A percentile compares a stretch with the other conserved stretches of the same genome.
phyloP scores from a whole-genome alignment of 2,329 filamentous ascomycete genomes.

The Penicillium palitans region DNA sequence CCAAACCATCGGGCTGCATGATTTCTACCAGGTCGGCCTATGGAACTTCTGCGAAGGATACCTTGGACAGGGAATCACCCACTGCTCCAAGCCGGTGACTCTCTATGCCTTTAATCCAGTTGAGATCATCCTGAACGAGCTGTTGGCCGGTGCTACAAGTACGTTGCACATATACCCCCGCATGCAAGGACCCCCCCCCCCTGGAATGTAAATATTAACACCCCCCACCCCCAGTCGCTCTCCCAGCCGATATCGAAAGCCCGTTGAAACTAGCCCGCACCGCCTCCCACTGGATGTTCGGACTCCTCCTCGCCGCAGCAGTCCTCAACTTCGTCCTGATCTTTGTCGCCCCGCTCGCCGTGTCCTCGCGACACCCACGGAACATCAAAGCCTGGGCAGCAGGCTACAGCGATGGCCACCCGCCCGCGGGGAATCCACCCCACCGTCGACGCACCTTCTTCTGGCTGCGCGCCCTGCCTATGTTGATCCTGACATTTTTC shows the following conservation, averaged over 20 bases:
- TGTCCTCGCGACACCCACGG: constrained; percentile 43
- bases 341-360: constrained; percentile 59
- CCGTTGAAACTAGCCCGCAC: constrained; percentile 73
- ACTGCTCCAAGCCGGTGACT: constrained; percentile 67
- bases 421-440: constrained; percentile 24
- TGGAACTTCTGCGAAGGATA: constrained; percentile 95
- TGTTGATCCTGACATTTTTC: constrained; percentile 68
- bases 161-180: constrained; percentile 29
- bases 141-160: constrained; percentile 78
- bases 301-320: constrained; percentile 73
- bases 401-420: constrained; percentile 11
- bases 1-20: constrained; percentile 80
- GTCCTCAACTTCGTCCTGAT: constrained; percentile 72
- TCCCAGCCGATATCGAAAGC: constrained; percentile 71
- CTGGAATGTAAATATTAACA: neutral
- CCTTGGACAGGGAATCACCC: constrained; percentile 65
- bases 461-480: constrained; percentile 59
- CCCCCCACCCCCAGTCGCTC: constrained; percentile 56
- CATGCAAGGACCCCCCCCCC: neutral
- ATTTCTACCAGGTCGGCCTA: constrained; percentile 89
- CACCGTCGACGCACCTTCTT: constrained; percentile 42
- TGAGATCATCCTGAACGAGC: constrained; percentile 73
- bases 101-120: constrained; percentile 94
- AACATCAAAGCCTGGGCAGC: constrained; percentile 33
- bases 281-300: constrained; percentile 84